Evolutionary conservation across 1,284 basidiomycete species (phyloP).

Genomic region (Trichosporon ovoides): DNA sequence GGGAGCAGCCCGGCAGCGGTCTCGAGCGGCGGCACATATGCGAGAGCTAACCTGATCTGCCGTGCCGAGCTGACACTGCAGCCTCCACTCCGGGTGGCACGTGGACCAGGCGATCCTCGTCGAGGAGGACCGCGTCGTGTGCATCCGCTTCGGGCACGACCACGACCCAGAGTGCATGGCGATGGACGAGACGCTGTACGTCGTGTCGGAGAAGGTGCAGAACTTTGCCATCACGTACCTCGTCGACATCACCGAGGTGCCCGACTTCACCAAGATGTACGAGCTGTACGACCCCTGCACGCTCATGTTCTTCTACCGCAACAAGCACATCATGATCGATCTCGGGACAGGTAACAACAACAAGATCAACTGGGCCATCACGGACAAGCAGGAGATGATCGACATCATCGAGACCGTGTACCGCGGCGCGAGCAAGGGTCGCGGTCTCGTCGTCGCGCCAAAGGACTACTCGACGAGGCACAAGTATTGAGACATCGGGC

Average conservation of each 20-base stretch:
- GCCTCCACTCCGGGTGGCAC: conserved; percentile 89
- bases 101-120: conserved; percentile 97
- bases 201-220: conserved; percentile 90
- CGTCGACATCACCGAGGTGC: conserved; percentile 92
- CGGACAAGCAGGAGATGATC: conserved; percentile 94
- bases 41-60: no score
- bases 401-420: conserved; percentile 99
- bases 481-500: conserved; percentile 37
- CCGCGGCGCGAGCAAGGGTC: conserved; percentile 92
- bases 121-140: conserved; percentile 92
- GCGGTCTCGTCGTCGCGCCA: conserved; percentile 95
- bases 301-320: conserved; percentile 97
- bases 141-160: conserved; percentile 93
- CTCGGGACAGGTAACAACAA: conserved; percentile 99
- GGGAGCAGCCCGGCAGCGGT: no score
- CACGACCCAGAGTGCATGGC: conserved; percentile 95
- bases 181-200: conserved; percentile 96
- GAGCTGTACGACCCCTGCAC: conserved; percentile 86
- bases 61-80: conserved; percentile 20
- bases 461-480: conserved; percentile 49
- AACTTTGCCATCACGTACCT: conserved; percentile 98
- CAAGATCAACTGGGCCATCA: conserved; percentile 98
- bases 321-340: conserved; percentile 99
- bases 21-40: no score
- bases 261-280: conserved; percentile 88